These are phyloP conservation scores for Macrolepiota dolichaula DNA, from an alignment of 768 basidiomycete genomes.

Conservation along the genomic window DNA sequence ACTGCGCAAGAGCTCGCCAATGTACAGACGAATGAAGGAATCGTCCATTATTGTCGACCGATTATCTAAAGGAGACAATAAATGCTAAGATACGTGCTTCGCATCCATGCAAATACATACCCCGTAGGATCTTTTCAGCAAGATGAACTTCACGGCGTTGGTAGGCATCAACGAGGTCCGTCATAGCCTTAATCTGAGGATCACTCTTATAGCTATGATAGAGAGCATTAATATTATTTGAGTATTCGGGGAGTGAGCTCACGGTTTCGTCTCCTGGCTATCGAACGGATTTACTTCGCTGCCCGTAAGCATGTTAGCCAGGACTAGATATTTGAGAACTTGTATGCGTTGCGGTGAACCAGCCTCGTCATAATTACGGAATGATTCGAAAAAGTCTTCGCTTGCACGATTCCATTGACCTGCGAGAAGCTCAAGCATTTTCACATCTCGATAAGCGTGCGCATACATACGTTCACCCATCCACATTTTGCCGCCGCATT, in stretches of 20 bases:
- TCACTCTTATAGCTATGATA: conserved; percentile 83
- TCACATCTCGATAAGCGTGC: background rate
- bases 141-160: conserved; percentile 94
- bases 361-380: conserved; percentile 97
- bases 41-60: conserved; percentile 96
- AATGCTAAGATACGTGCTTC: background rate
- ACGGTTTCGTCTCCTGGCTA: conserved; percentile 99
- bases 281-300: conserved; percentile 99
- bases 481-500: conserved; percentile 99
- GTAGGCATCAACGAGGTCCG: conserved; percentile 93
- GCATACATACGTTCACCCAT: conserved; percentile 85
- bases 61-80: conserved; percentile 57
- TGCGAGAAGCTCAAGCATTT: conserved; percentile 24
- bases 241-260: conserved; percentile 23
- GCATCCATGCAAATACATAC: conserved; percentile 32
- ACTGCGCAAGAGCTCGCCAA: conserved; percentile 92
- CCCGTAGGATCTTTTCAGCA: conserved; percentile 94
- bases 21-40: conserved; percentile 90
- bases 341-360: conserved; percentile 96
- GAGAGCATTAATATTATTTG: background rate
- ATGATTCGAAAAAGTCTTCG: conserved; percentile 98
- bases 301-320: conserved; percentile 97
- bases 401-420: conserved; percentile 97
- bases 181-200: conserved; percentile 97
- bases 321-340: conserved; percentile 95